phyloP scores from a whole-genome alignment of 352 stramenopile species.

The Phytophthora aleatoria region DNA sequence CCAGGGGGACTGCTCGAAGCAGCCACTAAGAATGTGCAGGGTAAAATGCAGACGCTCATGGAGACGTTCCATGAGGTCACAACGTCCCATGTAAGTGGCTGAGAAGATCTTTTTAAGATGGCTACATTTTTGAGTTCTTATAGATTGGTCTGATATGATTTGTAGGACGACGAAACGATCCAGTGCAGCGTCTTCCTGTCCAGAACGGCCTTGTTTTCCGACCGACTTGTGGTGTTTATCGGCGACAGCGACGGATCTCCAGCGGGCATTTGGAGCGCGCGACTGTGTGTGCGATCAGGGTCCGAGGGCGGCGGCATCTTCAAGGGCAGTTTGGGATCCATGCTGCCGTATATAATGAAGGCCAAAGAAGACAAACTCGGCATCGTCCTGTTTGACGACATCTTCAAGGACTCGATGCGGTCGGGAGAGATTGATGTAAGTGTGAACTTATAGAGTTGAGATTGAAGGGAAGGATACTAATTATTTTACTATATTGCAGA shows the following conservation, averaged over 20 bases:
- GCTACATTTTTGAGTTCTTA: conserved; percentile 15
- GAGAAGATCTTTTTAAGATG: conserved; percentile 7
- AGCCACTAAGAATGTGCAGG: conserved; percentile 72
- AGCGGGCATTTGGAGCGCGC: conserved; percentile 64
- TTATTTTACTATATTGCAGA: conserved; percentile 35
- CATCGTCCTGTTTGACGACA: conserved; percentile 69
- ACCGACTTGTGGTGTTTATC: conserved; percentile 68
- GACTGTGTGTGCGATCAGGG: conserved; percentile 65
- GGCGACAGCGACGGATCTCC: conserved; percentile 64
- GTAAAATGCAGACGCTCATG: conserved; percentile 72
- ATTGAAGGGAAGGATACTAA: conserved; percentile 3
- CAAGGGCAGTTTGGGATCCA: conserved; percentile 72
- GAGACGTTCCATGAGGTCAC: conserved; percentile 64
- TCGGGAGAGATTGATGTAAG: conserved; percentile 59
- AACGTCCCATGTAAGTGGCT: conserved; percentile 48
- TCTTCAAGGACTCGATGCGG: conserved; percentile 62
- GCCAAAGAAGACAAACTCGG: conserved; percentile 76
- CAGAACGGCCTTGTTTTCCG: conserved; percentile 59
- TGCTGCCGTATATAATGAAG: conserved; percentile 79
- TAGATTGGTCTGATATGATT: conserved; percentile 23
- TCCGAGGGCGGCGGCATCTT: conserved; percentile 72
- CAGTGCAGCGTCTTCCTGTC: conserved; percentile 71
- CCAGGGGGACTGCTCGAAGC: conserved; percentile 63
- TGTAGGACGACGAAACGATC: conserved; percentile 59
- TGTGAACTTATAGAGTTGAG: background rate